Evolutionary conservation across 768 basidiomycete genomes (phyloP), one percentile per base, ranked within the genome.

Genomic region (Paxillus ammoniavirescens): DNA sequence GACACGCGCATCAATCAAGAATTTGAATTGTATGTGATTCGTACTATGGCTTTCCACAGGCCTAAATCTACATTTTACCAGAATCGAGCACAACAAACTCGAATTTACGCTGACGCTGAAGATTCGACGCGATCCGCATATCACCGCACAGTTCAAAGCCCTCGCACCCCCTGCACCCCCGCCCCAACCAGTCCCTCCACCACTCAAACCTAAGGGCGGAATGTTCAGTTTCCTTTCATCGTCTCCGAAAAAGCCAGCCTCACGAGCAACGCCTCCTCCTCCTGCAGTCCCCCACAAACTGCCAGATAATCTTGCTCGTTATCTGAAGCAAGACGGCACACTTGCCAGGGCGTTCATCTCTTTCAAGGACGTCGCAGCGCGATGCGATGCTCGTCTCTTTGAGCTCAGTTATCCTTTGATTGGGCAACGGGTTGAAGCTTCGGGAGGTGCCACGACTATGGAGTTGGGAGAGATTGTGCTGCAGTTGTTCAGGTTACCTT

Each of bases 61-160:
- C 17, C 10, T 5, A 28, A 15, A 38, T 13, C 28, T n/a, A 31
- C 44, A 18, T 21, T 8, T 49, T 8, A 18, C 17, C 58, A 93
- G 92, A 31, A 92, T 94, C 57, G 93, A 94, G 64, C 92, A 95
- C 63, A 91, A 83, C 73, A 97, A 97, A 68, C 84, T 98, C 50
- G 93, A 97, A 66, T 97, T 98, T 72, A 93, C 93, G 3, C 79
- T 98, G 21, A 90, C 87, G 1, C 72, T 98, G 61, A 94, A 93
- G 66, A 76, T 98, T 61, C 85, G 89, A 43, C 83, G 87, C 43
- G 92, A 95, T 67, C 83, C 90, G 30, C 93, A 97, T 61, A 87
- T 97, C 60, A 74, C 84, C 42, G 74, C 87, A 2, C 90, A 93
- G 62, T 84, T 87, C 68, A 89, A 88, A 59, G 79, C 83, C 3